These are phyloP conservation scores for Cystofilobasidium macerans DNA, from an alignment of 768 basidiomycete species.

Conservation along the genomic window DNA sequence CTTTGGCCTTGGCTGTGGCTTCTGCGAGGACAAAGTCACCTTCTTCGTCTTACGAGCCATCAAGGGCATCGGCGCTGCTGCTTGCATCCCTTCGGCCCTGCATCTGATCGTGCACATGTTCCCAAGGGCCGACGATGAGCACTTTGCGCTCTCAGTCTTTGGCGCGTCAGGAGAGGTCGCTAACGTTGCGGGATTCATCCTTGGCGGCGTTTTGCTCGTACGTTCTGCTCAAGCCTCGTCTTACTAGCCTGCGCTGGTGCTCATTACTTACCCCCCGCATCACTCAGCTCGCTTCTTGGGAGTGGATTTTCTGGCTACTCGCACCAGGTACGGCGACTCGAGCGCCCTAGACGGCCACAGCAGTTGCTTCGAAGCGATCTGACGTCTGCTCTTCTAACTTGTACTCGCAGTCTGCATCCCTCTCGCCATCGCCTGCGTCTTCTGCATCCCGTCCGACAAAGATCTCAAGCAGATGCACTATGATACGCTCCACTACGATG, in stretches of 20 bases:
- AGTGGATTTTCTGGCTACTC: conserved; percentile 2
- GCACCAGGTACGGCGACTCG: neutral
- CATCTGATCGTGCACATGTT: conserved; percentile 31
- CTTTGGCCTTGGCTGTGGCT: conserved; percentile 45
- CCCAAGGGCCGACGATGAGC: neutral
- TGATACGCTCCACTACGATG: neutral
- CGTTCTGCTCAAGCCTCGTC: no score
- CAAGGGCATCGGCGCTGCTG: conserved; percentile 38
- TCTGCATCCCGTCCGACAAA: conserved; percentile 6
- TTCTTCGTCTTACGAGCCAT: conserved; percentile 48
- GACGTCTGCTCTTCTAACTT: neutral
- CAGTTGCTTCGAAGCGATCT: neutral
- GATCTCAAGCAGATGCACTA: neutral
- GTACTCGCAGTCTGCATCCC: neutral
- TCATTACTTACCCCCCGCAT: no score
- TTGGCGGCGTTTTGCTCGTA: conserved; percentile 1
- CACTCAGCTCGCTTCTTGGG: neutral
- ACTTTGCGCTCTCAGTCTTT: conserved; percentile 3
- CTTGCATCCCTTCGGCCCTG: conserved; percentile 46
- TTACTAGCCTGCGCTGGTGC: no score
- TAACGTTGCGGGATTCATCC: conserved; percentile 3
- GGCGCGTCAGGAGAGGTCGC: conserved; percentile 3
- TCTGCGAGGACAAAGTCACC: conserved; percentile 43
- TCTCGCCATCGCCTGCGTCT: neutral
- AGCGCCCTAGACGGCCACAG: neutral